These are phyloP conservation scores for Alternaria angustiovoidea DNA, from an alignment of 2,329 filamentous ascomycete genomes.

Conservation along the genomic window DNA sequence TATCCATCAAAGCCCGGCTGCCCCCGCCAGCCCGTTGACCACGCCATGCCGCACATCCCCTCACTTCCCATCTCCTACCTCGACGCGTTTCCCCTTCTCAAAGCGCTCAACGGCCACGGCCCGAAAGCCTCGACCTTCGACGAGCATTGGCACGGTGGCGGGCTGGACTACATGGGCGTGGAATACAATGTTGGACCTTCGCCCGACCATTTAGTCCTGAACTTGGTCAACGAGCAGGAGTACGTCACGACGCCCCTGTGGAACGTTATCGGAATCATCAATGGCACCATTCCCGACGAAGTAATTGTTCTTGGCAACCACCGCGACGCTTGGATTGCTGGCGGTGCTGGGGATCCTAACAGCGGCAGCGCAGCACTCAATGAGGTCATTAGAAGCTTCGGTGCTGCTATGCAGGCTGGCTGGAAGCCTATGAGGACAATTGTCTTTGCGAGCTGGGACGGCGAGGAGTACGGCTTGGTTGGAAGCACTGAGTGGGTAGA, in stretches of 20 bases:
- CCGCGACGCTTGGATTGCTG: slow-evolving; percentile 86
- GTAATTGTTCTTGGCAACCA: slow-evolving; percentile 93
- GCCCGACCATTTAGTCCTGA: slow-evolving; percentile 68
- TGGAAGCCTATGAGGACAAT: slow-evolving; percentile 91
- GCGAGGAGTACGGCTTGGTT: slow-evolving; percentile 82
- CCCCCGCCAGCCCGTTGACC: slow-evolving; percentile 74
- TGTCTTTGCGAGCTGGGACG: slow-evolving; percentile 78
- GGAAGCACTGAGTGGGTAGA: slow-evolving; percentile 95
- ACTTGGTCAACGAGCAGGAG: slow-evolving; percentile 60
- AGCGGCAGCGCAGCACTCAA: slow-evolving; percentile 81
- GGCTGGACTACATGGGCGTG: slow-evolving; percentile 80
- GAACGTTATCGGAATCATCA: slow-evolving; percentile 91
- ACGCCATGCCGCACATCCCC: slow-evolving; percentile 81
- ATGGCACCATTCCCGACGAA: slow-evolving; percentile 83
- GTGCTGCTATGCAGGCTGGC: slow-evolving; percentile 72
- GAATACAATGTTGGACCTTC: slow-evolving; percentile 87
- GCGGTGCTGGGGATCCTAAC: slow-evolving; percentile 85
- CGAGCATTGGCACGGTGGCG: slow-evolving; percentile 74
- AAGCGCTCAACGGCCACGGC: slow-evolving; percentile 87
- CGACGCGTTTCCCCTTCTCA: slow-evolving; percentile 87
- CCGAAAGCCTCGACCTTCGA: slow-evolving; percentile 78
- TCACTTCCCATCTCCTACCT: slow-evolving; percentile 89
- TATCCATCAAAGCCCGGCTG: slow-evolving; percentile 93
- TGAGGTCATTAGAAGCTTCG: slow-evolving; percentile 79
- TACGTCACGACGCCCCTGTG: slow-evolving; percentile 61